These are phyloP conservation scores for Ustilago curta DNA, from an alignment of 1,284 basidiomycete genomes.

Conservation along the genomic window DNA sequence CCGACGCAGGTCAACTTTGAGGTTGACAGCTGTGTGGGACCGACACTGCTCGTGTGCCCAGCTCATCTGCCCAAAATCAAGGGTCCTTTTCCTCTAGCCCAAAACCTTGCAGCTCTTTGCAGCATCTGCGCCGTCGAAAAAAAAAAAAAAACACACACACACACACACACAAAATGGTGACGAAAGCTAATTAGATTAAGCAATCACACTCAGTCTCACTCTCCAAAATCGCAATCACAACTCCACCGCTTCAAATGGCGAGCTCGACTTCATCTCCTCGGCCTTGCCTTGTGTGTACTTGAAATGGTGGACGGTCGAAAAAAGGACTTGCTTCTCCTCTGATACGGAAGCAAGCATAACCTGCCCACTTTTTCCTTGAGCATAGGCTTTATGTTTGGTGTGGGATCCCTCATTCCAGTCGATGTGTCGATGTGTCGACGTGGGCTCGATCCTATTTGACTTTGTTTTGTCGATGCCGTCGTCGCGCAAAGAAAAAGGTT, in stretches of 20 bases:
- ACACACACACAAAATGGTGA: neutral
- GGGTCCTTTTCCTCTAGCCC: no score
- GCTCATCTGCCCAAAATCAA: neutral
- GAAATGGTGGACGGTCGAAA: neutral
- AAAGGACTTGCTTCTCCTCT: neutral
- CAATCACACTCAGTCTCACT: no score
- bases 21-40: neutral
- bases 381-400: neutral
- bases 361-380: no score
- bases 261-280: neutral
- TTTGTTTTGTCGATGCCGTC: neutral
- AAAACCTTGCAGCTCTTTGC: neutral
- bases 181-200: neutral
- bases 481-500: no score
- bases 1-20: conserved; percentile 2
- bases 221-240: neutral
- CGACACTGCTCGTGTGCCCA: conserved; percentile 3
- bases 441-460: no score
- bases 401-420: neutral
- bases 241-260: conserved; percentile 3
- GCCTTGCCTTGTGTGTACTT: neutral
- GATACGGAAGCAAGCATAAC: no score
- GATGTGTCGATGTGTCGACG: no score
- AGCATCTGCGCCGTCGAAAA: neutral
- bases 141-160: neutral